Evolutionary conservation across 1,139 yeast species (phyloP).

Genomic region (Blastobotrys buckinghamii): DNA sequence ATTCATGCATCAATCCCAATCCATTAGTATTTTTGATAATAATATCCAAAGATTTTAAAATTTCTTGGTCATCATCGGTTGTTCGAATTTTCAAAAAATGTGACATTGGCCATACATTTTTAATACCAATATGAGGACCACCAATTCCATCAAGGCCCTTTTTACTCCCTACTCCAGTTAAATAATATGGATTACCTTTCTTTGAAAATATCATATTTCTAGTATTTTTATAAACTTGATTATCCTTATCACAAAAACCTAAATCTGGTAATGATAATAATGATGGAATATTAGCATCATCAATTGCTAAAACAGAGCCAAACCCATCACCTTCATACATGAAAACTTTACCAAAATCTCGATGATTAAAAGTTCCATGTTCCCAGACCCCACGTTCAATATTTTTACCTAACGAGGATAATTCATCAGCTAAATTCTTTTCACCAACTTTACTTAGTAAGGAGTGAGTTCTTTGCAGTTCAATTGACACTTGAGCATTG

Average conservation of each 20-base stretch:
- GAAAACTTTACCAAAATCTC: slow-evolving; percentile 64
- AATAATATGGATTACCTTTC: slow-evolving; percentile 71
- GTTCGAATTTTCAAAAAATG: slow-evolving; percentile 69
- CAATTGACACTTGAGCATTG: slow-evolving; percentile 70
- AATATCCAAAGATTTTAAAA: slow-evolving; percentile 42
- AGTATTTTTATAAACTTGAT: slow-evolving; percentile 68
- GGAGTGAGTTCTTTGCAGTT: slow-evolving; percentile 40
- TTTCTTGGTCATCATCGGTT: slow-evolving; percentile 64
- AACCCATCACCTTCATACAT: slow-evolving; percentile 91
- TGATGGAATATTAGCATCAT: slow-evolving; percentile 88
- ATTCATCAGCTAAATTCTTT: slow-evolving; percentile 25
- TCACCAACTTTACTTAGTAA: slow-evolving; percentile 23
- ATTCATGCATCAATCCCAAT: slow-evolving; percentile 80
- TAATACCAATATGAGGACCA: slow-evolving; percentile 83
- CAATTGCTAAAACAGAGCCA: slow-evolving; percentile 72
- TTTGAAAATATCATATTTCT: slow-evolving; percentile 67
- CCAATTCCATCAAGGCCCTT: slow-evolving; percentile 56
- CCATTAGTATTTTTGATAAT: slow-evolving; percentile 61
- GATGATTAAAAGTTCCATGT: slow-evolving; percentile 62
- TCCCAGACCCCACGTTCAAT: slow-evolving; percentile 55
- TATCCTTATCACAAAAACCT: slow-evolving; percentile 51
- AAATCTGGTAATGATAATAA: slow-evolving; percentile 73
- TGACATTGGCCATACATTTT: slow-evolving; percentile 90
- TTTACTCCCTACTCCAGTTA: slow-evolving; percentile 51
- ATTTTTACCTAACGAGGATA: slow-evolving; percentile 37